Percentiles rank a stretch among this genome's conserved stretches.
These are phyloP conservation scores for Fomitiporia mediterranea DNA, from an alignment of 1,284 basidiomycete species.

Conservation along the genomic window DNA sequence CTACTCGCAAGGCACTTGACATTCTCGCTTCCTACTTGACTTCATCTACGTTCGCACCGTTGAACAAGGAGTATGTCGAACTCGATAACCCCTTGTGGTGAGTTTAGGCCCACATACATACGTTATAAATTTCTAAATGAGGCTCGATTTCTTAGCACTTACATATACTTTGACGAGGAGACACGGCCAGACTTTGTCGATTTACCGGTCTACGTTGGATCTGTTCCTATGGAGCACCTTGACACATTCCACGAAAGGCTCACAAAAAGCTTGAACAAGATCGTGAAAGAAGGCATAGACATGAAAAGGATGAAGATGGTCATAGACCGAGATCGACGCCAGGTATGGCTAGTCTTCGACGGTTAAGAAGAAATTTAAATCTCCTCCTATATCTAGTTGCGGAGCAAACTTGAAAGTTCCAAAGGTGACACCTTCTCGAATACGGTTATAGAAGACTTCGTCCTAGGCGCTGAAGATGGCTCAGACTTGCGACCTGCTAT, in stretches of 20 bases:
- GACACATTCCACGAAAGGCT: constrained; percentile 70
- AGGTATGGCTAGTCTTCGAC: constrained; percentile 41
- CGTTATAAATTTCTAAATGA: constrained; percentile 22
- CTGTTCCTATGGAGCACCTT: constrained; percentile 80
- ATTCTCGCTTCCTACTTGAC: constrained; percentile 87
- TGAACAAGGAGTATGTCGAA: constrained; percentile 94
- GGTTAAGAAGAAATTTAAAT: background rate
- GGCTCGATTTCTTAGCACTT: constrained; percentile 48
- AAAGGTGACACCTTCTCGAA: constrained; percentile 75
- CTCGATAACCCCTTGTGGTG: constrained; percentile 87
- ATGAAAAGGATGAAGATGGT: constrained; percentile 90
- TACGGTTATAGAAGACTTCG: constrained; percentile 78
- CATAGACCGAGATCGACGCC: constrained; percentile 84
- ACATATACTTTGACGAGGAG: constrained; percentile 82
- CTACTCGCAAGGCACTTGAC: constrained; percentile 81
- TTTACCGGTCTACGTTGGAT: constrained; percentile 76
- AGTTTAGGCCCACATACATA: constrained; percentile 24
- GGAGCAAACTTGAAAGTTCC: constrained; percentile 68
- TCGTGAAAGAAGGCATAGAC: constrained; percentile 79
- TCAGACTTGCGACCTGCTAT: constrained; percentile 72
- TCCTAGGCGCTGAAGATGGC: constrained; percentile 85
- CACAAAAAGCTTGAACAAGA: constrained; percentile 64
- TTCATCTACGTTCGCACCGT: constrained; percentile 82
- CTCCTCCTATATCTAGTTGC: constrained; percentile 43
- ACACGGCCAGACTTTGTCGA: constrained; percentile 73